Evolutionary conservation across 257 asterid species (phyloP).

Genomic region (Phtheirospermum japonicum): DNA sequence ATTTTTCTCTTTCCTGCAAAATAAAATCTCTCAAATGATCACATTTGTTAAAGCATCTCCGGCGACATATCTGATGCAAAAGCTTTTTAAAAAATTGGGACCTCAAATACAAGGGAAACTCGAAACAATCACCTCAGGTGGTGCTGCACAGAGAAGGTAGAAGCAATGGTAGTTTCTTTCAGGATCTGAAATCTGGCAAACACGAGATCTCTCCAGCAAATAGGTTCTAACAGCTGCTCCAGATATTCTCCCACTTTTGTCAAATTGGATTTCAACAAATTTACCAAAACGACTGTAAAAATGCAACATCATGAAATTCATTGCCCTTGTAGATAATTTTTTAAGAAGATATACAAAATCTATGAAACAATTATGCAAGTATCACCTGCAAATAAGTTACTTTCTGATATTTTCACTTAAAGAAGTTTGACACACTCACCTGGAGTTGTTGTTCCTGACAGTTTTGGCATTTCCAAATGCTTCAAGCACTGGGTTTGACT

Average conservation of each 20-base stretch:
- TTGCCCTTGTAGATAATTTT: constrained; percentile 17
- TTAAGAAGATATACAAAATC: constrained; percentile 5
- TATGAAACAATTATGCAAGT: constrained; percentile 6
- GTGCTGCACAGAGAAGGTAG: constrained; percentile 96
- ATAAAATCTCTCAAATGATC: constrained; percentile 23
- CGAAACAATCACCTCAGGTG: constrained; percentile 64
- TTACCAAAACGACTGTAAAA: constrained; percentile 91
- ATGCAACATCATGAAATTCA: constrained; percentile 27
- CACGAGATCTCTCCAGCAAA: constrained; percentile 97
- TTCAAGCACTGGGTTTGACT: constrained; percentile 99
- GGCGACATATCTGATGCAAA: constrained; percentile 1
- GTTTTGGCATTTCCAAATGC: constrained; percentile 99
- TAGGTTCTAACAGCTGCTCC: constrained; percentile 98
- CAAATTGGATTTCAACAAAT: constrained; percentile 98
- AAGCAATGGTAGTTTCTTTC: constrained; percentile 99
- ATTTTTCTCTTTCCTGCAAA: constrained; percentile 78
- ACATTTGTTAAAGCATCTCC: constrained; percentile 26
- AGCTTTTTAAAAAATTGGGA: constrained; percentile 2
- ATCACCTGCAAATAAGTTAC: constrained; percentile 15
- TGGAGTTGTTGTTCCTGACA: constrained; percentile 91
- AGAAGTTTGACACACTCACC: constrained; percentile 50
- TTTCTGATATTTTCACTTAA: constrained; percentile 6
- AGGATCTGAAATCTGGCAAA: constrained; percentile 91
- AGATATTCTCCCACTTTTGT: constrained; percentile 94
- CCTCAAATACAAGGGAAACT: constrained; percentile 16